Base-by-base conservation (phyloP, 1,284 basidiomycete genomes). In the Somion occarium region DNA sequence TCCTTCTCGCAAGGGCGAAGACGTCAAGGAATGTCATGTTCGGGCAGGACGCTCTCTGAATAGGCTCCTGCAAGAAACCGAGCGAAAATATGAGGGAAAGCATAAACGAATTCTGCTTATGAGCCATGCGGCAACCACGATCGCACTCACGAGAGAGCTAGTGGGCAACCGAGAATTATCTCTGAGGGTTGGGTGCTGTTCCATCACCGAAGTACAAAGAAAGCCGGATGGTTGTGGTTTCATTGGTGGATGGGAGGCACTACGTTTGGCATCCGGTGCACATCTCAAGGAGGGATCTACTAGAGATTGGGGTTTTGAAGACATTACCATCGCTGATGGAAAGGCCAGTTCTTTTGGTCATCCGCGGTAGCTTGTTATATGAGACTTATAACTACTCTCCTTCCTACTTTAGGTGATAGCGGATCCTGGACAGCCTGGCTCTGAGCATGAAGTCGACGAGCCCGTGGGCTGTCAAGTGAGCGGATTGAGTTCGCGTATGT, bases 231-330 rank as follows among this genome's bases (percentile, higher is more conserved):
- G 50, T 13, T 54, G 50, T 18, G 56, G 57, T 3, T 55, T 63
- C 3, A 50, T 74, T 15, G 78, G 76, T 1, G 64, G 54, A 7
- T 85, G 83, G 80, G 66, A 73, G 49, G 64, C 72, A 9, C 62
- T 65, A 26, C 64, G 63, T 27, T 59, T 88, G 27, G 83, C 75
- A 0, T 78, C 80, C 48, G 84, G 79, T 3, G 61, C 64, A 1
- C 84, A 87, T 64, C 63, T 91, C 55, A 75, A 73, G 23, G 73
- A 80, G 1, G 87, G 85, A 2, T 62, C 78, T 1, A 73, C 79
- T 51, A 74, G 89, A 54, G 85, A 88, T 44, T 93, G 91, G 91
- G 89, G 90, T 11, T 82, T 91, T 54, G 83, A 88, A 58, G 81
- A 91, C 62, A 75, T 86, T 13, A 65, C 77, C 55, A 73, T 83